Evolutionary conservation across 148 eudicot species (phyloP).

Genomic region (Rhododendron simsii): DNA sequence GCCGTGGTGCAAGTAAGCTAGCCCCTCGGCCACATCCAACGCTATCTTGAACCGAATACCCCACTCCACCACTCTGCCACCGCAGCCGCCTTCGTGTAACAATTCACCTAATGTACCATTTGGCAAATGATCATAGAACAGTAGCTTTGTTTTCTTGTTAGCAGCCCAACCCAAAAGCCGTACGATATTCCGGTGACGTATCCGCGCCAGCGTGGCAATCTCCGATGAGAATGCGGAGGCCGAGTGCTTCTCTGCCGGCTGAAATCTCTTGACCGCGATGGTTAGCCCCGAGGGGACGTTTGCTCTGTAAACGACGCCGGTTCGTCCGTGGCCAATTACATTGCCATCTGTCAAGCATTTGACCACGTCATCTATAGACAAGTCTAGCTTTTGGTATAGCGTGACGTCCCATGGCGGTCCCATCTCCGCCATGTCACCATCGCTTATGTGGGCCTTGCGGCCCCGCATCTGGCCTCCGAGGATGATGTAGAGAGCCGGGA

Average conservation of each 20-base stretch:
- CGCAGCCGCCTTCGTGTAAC: constrained; percentile 43
- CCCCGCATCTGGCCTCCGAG: constrained; percentile 32
- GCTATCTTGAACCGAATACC: constrained; percentile 72
- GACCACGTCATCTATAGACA: constrained; percentile 67
- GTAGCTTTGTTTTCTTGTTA: constrained; percentile 56
- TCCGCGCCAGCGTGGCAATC: constrained; percentile 64
- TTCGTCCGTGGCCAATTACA: constrained; percentile 58
- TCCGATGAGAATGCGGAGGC: constrained; percentile 71
- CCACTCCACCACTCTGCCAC: constrained; percentile 52
- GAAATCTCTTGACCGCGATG: constrained; percentile 67
- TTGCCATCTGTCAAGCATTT: constrained; percentile 48
- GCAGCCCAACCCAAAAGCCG: constrained; percentile 78
- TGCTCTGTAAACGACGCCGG: constrained; percentile 63
- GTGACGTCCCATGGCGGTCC: constrained; percentile 92
- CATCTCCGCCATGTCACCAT: constrained; percentile 54
- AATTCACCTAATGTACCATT: constrained; percentile 66
- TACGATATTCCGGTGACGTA: constrained; percentile 80
- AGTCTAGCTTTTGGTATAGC: constrained; percentile 73
- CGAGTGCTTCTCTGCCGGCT: constrained; percentile 48
- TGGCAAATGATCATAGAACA: constrained; percentile 70
- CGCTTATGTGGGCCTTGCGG: constrained; percentile 15
- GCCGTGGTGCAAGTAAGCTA: constrained; percentile 85
- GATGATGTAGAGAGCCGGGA: constrained; percentile 58
- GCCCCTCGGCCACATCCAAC: constrained; percentile 78
- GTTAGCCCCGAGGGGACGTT: constrained; percentile 30